Evolutionary conservation across 345 rosid species (phyloP).

Genomic region (Psidium guajava): DNA sequence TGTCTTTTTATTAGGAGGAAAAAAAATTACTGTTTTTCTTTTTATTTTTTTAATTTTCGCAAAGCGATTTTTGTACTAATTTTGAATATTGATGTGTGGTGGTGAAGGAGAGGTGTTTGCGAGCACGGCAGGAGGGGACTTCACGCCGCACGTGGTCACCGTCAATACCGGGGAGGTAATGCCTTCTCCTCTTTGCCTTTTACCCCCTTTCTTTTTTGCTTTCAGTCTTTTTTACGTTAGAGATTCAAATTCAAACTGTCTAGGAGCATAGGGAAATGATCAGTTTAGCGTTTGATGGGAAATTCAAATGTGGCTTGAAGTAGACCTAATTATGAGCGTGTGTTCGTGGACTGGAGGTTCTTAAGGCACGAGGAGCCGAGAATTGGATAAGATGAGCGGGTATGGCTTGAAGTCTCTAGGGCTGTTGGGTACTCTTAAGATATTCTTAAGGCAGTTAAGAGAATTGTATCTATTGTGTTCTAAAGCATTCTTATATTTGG

Average conservation of each 20-base stretch:
- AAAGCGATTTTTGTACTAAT: not conserved
- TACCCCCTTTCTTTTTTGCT: not conserved
- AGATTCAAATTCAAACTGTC: not conserved
- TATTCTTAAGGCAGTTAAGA: not conserved
- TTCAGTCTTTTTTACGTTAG: not conserved
- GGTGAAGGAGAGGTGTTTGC: conserved; percentile 42
- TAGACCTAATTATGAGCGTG: not conserved
- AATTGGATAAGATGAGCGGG: not conserved
- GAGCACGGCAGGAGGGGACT: conserved; percentile 52
- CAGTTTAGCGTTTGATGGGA: not conserved
- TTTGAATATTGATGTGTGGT: conserved; percentile 5
- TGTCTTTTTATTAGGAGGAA: not conserved
- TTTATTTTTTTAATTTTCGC: not conserved
- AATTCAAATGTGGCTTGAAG: not conserved
- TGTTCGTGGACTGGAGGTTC: not conserved
- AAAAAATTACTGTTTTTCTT: not conserved
- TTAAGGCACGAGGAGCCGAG: not conserved
- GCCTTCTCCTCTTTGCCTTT: not conserved
- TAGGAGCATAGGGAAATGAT: not conserved
- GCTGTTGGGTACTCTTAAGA: not conserved
- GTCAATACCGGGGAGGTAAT: conserved; percentile 52
- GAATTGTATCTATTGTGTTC: not conserved
- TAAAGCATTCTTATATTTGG: not conserved
- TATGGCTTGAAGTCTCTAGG: not conserved
- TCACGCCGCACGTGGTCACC: conserved; percentile 43